Base-by-base conservation (phyloP, 768 basidiomycete genomes). In the Auricularia sp. region DNA sequence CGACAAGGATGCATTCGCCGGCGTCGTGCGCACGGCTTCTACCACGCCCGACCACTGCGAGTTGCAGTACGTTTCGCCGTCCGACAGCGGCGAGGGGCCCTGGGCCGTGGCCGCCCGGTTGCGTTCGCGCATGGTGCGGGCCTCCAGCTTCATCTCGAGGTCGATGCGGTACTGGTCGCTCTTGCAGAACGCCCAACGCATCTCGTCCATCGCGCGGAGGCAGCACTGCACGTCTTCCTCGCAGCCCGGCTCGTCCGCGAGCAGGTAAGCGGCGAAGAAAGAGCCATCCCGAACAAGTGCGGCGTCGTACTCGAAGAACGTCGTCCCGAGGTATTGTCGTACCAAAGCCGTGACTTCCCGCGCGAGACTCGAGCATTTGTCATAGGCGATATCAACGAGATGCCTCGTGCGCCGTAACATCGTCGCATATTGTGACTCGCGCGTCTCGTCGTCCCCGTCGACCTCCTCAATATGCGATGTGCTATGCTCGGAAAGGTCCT, bases 261-360 rank as follows among this genome's bases (percentile, higher is more conserved):
- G 81, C 44, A 93, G 76, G 66, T 88, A 83, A 2, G 86, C 92
- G 3, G 91, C 90, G 69, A 88, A 95, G 80, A 88, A 96, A 70
- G 88, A 91, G 3, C 94, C 94, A 69, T 96, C 93, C 21, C 90
- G 84, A 62, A 94, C 85, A 3, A 95, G 80, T 21, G 88, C 87
- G 1, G 92, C 84, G 72, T 98, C 94, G 80, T 88, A 95, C 69
- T 81, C 81, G 71, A 97, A 93, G 68, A 96, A 83, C 12, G 79
- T 79, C 23, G 73, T 83, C 77, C 68, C 86, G 73, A 77, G 76
- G 67, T 72, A 82, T 66, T 64, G 80, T 76, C 68, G 83, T 74
- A 73, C 81, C 78, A 73, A 76, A 74, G 75, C 39, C 77, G 83
- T 64, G 74, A 82, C 73, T 73, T 79, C 70, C 69, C 76, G 69